Percentiles rank a stretch among this genome's conserved stretches.
Conservation (phyloP, 352 stramenopile species). For the Thraustochytrium sp. region DNA sequence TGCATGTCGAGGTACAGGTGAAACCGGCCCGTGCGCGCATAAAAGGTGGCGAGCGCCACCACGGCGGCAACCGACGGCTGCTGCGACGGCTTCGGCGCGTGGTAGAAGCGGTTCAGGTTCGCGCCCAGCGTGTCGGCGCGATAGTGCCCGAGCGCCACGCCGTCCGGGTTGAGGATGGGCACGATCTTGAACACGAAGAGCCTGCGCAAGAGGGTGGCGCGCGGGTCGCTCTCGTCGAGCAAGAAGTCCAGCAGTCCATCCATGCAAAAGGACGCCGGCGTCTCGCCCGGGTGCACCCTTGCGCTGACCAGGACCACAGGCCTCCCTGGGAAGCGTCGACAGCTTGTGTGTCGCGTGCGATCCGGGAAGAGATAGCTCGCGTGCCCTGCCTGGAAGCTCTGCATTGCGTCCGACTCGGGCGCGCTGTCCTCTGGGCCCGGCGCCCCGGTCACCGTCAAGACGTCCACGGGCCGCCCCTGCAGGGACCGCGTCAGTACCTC, state of each 20-base stretch:
- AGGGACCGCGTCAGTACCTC: constrained; percentile 57
- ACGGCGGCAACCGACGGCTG: background rate
- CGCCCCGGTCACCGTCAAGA: constrained; percentile 53
- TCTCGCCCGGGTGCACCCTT: constrained; percentile 72
- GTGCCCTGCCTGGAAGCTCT: background rate
- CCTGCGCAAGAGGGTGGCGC: constrained; percentile 54
- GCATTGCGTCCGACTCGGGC: background rate
- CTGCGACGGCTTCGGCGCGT: constrained; percentile 50
- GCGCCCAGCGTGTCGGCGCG: constrained; percentile 70
- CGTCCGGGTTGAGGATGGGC: constrained; percentile 73
- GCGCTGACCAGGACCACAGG: constrained; percentile 61
- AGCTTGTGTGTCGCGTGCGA: background rate
- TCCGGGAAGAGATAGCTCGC: background rate
- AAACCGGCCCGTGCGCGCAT: constrained; percentile 48
- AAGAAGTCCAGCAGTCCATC: constrained; percentile 53
- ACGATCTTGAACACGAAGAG: constrained; percentile 69
- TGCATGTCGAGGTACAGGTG: constrained; percentile 81
- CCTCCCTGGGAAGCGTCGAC: constrained; percentile 47
- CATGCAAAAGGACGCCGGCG: constrained; percentile 62
- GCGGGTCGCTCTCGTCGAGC: constrained; percentile 55
- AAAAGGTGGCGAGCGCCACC: constrained; percentile 41
- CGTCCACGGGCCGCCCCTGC: constrained; percentile 53
- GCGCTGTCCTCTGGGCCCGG: background rate
- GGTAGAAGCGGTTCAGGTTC: constrained; percentile 83
- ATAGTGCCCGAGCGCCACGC: constrained; percentile 75